Conservation (phyloP, 352 stramenopile genomes). For the Aphanomyces cochlioides region DNA sequence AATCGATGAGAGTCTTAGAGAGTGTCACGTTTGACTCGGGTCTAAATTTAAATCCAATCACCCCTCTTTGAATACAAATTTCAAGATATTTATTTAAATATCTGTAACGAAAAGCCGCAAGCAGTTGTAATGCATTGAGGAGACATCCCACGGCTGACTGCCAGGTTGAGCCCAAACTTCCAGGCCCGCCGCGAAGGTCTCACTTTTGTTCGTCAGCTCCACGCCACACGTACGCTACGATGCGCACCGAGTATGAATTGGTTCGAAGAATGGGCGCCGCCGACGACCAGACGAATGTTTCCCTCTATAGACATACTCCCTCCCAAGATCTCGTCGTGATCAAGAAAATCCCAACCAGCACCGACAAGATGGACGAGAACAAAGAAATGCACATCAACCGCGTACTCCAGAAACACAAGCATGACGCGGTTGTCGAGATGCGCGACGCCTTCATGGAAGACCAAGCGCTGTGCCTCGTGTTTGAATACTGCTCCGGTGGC, state of each 20-base stretch:
- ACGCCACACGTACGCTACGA: not conserved
- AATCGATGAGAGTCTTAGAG: not conserved
- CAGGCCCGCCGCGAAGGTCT: too few relatives aligned
- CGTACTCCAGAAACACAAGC: conserved; percentile 6
- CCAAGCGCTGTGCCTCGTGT: conserved; percentile 51
- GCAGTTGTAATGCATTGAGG: too few relatives aligned
- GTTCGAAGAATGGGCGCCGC: not conserved
- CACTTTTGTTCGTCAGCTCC: not conserved
- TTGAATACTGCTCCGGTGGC: conserved; percentile 49
- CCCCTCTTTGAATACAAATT: not conserved
- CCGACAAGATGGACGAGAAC: not conserved
- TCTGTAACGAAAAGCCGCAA: not conserved
- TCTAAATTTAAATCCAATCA: too few relatives aligned
- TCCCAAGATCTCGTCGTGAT: conserved; percentile 14
- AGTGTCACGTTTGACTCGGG: not conserved
- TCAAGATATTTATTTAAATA: conserved; percentile 8
- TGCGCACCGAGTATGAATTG: not conserved
- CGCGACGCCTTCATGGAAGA: conserved; percentile 44
- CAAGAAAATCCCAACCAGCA: conserved; percentile 6
- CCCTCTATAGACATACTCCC: conserved; percentile 9
- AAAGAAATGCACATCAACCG: conserved; percentile 23
- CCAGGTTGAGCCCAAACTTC: too few relatives aligned
- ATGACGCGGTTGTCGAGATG: conserved; percentile 49
- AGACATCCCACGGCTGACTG: too few relatives aligned
- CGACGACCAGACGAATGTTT: conserved; percentile 3